Conservation (phyloP, 257 asterid species). For the Paulownia fortunei region DNA sequence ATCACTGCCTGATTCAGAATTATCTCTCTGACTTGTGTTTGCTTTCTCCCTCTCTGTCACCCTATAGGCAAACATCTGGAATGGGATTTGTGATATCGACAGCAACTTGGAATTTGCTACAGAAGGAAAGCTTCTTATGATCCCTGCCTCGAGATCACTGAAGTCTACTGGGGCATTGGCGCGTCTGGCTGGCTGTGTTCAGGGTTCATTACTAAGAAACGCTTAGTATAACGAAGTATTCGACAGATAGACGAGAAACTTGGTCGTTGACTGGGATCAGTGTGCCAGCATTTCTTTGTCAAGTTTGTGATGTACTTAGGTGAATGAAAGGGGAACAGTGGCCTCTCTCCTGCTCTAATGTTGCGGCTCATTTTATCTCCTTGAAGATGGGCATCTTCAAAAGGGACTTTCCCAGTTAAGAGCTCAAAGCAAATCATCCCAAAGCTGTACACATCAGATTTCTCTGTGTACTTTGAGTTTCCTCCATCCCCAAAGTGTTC, state of each 20-base stretch:
- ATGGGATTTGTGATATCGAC: constrained; percentile 63
- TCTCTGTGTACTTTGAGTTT: constrained; percentile 52
- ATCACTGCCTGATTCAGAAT: constrained; percentile 87
- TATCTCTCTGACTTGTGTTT: constrained; percentile 37
- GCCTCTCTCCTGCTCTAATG: constrained; percentile 89
- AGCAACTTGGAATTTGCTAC: constrained; percentile 23
- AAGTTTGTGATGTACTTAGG: constrained; percentile 61
- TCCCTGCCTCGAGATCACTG: constrained; percentile 46
- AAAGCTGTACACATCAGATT: constrained; percentile 82
- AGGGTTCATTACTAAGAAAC: constrained; percentile 53
- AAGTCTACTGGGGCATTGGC: constrained; percentile 63
- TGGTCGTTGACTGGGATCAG: constrained; percentile 52
- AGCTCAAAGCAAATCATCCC: constrained; percentile 92
- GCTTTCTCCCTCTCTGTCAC: constrained; percentile 73
- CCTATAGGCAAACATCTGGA: constrained; percentile 74
- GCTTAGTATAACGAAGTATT: constrained; percentile 70
- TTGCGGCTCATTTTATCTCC: constrained; percentile 91
- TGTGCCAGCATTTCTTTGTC: constrained; percentile 59
- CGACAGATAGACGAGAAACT: constrained; percentile 60
- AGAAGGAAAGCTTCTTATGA: constrained; percentile 25
- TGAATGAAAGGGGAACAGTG: constrained; percentile 78
- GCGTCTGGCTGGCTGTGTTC: constrained; percentile 64
- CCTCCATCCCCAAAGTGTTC: constrained; percentile 39
- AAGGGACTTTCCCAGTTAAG: constrained; percentile 88
- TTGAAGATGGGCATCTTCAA: constrained; percentile 83